Evolutionary conservation across 805 yeast genomes (phyloP).

Genomic region (Wickerhamomyces strasburgensis): DNA sequence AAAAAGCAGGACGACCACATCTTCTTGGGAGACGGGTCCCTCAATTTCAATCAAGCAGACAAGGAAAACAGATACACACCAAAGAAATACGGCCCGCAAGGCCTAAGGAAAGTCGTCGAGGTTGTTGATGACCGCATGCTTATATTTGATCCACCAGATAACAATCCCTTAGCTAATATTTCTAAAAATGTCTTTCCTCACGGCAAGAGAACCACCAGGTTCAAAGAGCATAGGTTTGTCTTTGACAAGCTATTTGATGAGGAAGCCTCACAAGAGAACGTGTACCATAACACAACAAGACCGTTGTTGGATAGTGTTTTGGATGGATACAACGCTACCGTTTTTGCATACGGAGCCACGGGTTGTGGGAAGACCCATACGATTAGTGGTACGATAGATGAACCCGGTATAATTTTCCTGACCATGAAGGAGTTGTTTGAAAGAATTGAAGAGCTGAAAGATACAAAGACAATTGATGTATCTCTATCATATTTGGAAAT

Average conservation of each 20-base stretch:
- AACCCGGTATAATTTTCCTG: constrained; percentile 76
- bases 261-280: constrained; percentile 56
- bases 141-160: constrained; percentile 79
- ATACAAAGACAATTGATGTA: constrained; percentile 53
- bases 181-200: constrained; percentile 32
- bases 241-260: constrained; percentile 79
- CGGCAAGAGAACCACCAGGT: constrained; percentile 38
- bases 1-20: constrained; percentile 32
- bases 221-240: constrained; percentile 71
- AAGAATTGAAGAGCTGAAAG: constrained; percentile 50
- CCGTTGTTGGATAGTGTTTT: constrained; percentile 70
- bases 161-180: constrained; percentile 45
- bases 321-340: constrained; percentile 86
- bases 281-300: constrained; percentile 59
- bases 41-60: constrained; percentile 25
- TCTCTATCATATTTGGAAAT: constrained; percentile 77
- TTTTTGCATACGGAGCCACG: constrained; percentile 95
- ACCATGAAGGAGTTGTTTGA: constrained; percentile 73
- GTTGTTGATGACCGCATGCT: constrained; percentile 84
- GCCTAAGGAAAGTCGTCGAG: constrained; percentile 64
- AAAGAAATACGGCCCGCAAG: constrained; percentile 33
- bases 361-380: constrained; percentile 98
- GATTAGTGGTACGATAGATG: constrained; percentile 64
- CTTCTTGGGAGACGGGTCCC: constrained; percentile 53
- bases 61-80: constrained; percentile 20